These are phyloP conservation scores for Trichophyton simii DNA, from an alignment of 2,329 filamentous ascomycete genomes.

Conservation along the genomic window DNA sequence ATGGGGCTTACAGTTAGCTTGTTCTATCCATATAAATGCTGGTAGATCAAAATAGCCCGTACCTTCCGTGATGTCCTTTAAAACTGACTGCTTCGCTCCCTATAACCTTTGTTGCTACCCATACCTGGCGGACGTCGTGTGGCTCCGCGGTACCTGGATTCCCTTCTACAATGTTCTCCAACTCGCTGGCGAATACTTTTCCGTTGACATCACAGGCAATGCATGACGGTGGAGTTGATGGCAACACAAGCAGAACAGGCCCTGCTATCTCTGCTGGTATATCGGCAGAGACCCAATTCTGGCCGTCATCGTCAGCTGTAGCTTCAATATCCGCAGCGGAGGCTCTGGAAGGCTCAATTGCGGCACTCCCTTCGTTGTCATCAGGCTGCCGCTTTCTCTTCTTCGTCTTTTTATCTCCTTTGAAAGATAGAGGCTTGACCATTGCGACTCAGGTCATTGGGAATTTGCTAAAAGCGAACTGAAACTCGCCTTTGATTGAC, in stretches of 20 bases:
- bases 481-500: no score
- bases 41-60: slow-evolving; percentile 11
- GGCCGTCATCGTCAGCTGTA: slow-evolving; percentile 46
- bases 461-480: neutral
- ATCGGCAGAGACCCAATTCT: slow-evolving; percentile 86
- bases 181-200: slow-evolving; percentile 64
- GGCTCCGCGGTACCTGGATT: slow-evolving; percentile 80
- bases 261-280: slow-evolving; percentile 60
- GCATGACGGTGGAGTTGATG: slow-evolving; percentile 59
- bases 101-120: slow-evolving; percentile 72
- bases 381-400: slow-evolving; percentile 66
- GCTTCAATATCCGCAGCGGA: slow-evolving; percentile 14
- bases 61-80: slow-evolving; percentile 83
- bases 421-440: slow-evolving; percentile 81
- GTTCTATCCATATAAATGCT: neutral
- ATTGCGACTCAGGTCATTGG: slow-evolving; percentile 18
- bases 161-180: slow-evolving; percentile 81
- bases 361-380: slow-evolving; percentile 33
- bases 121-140: slow-evolving; percentile 90
- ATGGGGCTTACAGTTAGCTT: neutral
- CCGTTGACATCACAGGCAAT: slow-evolving; percentile 78
- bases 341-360: slow-evolving; percentile 20
- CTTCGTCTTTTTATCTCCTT: slow-evolving; percentile 91
- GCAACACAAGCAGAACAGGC: slow-evolving; percentile 69
- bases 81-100: slow-evolving; percentile 74